Evolutionary conservation across 2,329 filamentous ascomycete genomes (phyloP).

Genomic region (Arachnopeziza araneosa): DNA sequence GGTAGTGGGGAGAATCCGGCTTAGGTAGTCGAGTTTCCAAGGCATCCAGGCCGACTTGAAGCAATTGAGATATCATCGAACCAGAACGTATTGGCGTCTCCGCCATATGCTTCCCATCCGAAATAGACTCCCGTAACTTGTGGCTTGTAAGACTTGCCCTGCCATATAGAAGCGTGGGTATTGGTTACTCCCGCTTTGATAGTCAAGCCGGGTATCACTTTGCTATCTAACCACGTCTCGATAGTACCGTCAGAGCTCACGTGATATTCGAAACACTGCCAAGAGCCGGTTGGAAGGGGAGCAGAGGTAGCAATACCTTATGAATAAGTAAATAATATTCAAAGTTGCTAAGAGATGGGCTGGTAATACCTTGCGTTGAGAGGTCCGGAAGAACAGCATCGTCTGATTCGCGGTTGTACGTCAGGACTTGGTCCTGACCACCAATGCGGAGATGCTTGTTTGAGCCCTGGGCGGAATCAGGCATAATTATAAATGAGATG

Average conservation of each 20-base stretch:
- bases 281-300: conserved; percentile 43
- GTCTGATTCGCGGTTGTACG: conserved; percentile 61
- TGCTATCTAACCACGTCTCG: conserved; percentile 55
- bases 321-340: not conserved
- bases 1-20: not conserved
- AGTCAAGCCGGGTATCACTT: conserved; percentile 46
- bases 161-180: conserved; percentile 48
- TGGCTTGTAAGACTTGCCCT: conserved; percentile 43
- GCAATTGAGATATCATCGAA: conserved; percentile 53
- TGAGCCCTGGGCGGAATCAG: conserved; percentile 48
- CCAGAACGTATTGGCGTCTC: conserved; percentile 56
- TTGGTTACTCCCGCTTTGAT: conserved; percentile 36
- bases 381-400: conserved; percentile 58
- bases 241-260: conserved; percentile 51
- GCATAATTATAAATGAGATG: conserved; percentile 60
- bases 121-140: conserved; percentile 53
- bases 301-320: conserved; percentile 38
- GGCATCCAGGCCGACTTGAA: conserved; percentile 44
- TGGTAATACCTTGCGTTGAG: conserved; percentile 48
- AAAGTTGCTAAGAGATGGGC: not conserved
- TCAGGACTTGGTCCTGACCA: conserved; percentile 54
- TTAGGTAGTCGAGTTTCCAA: not conserved
- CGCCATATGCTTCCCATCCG: conserved; percentile 58
- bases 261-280: conserved; percentile 59
- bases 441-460: conserved; percentile 58